phyloP scores from a whole-genome alignment of 345 rosid genomes.

The Brassica nigra region DNA sequence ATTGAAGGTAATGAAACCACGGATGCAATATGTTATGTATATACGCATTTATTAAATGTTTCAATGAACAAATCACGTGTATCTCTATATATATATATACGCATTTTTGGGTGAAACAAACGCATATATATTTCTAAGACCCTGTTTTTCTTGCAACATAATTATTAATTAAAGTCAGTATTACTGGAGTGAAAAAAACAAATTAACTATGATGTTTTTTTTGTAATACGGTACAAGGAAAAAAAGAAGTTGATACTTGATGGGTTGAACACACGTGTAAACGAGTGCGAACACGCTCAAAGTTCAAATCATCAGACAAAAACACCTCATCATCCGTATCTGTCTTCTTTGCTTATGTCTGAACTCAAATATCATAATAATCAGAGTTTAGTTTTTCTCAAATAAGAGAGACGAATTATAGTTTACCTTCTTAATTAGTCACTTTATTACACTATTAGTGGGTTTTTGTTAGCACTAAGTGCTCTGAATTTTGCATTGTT shows the following conservation, averaged over 20 bases:
- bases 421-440: neutral
- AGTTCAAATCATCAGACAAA: constrained; percentile 14
- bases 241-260: neutral
- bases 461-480: neutral
- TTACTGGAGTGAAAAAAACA: neutral
- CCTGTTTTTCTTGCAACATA: neutral
- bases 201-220: no score
- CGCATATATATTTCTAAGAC: neutral
- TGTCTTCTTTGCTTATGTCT: constrained; percentile 6
- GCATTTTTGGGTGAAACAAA: neutral
- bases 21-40: no score
- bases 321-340: constrained; percentile 1
- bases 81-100: neutral
- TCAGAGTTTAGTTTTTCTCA: neutral
- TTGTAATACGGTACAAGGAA: no score
- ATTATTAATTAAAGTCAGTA: neutral
- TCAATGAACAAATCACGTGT: neutral
- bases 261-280: constrained; percentile 17
- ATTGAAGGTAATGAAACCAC: neutral
- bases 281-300: constrained; percentile 12
- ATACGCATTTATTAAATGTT: no score
- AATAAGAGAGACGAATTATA: neutral
- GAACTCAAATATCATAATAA: neutral
- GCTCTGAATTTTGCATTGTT: constrained; percentile 11
- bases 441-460: neutral